Evolutionary conservation across 2,329 filamentous ascomycete species (phyloP).

Genomic region (Penicillium sp.): DNA sequence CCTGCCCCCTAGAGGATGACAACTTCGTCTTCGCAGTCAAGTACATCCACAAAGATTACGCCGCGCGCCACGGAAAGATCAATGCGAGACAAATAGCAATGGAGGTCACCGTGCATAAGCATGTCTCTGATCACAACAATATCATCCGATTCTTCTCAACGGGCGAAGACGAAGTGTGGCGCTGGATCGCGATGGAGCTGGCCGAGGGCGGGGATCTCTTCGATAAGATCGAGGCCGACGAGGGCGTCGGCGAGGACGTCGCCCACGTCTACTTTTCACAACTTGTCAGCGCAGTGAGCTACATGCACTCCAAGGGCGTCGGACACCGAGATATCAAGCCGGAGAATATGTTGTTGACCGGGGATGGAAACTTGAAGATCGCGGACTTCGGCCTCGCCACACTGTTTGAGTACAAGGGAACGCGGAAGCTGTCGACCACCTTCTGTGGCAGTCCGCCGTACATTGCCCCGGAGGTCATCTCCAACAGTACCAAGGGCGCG

Average conservation of each 20-base stretch:
- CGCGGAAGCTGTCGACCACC: constrained; percentile 78
- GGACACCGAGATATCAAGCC: constrained; percentile 91
- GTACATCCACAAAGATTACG: constrained; percentile 97
- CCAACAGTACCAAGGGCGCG: constrained; percentile 54
- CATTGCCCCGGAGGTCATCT: constrained; percentile 87
- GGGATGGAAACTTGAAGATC: constrained; percentile 83
- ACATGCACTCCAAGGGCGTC: constrained; percentile 94
- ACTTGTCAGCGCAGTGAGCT: constrained; percentile 84
- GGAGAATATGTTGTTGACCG: constrained; percentile 90
- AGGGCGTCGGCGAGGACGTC: constrained; percentile 90
- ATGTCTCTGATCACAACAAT: constrained; percentile 86
- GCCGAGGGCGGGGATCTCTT: constrained; percentile 95
- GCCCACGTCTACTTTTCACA: constrained; percentile 96
- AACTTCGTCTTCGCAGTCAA: constrained; percentile 93
- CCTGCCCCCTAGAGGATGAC: constrained; percentile 68
- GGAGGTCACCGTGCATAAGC: constrained; percentile 86
- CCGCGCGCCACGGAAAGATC: constrained; percentile 82
- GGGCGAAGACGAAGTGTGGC: constrained; percentile 83
- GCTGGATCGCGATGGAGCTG: constrained; percentile 98
- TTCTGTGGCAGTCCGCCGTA: constrained; percentile 96
- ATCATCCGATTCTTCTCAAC: constrained; percentile 90
- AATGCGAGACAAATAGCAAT: constrained; percentile 86
- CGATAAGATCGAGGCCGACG: constrained; percentile 98
- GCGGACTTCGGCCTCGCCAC: constrained; percentile 97
- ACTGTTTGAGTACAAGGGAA: constrained; percentile 85